Evolutionary conservation across 306 rosid species (phyloP).

Genomic region (Vigna trinervia): DNA sequence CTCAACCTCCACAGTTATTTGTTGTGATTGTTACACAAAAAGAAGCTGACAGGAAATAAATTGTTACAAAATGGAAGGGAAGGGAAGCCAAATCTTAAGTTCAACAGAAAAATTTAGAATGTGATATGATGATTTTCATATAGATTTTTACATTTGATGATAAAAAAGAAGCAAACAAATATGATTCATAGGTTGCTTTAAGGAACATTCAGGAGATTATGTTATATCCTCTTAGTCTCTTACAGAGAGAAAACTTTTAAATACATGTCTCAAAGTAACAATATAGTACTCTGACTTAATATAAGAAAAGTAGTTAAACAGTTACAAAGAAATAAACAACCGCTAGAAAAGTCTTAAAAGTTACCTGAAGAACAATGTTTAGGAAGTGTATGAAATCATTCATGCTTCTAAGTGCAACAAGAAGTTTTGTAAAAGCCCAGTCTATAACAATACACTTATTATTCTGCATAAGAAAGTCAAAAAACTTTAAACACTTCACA

Average conservation of each 20-base stretch:
- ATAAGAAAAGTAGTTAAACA: neutral
- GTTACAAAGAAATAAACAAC: neutral
- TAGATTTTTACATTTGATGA: neutral
- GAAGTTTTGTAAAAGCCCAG: slow-evolving; percentile 48
- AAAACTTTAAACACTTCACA: slow-evolving; percentile 19
- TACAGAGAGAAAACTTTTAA: neutral
- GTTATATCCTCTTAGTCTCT: slow-evolving; percentile 13
- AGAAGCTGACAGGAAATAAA: neutral
- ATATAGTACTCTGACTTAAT: neutral
- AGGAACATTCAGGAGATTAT: slow-evolving; percentile 10
- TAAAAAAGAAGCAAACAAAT: neutral
- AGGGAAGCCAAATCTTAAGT: neutral
- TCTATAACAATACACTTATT: slow-evolving; percentile 64
- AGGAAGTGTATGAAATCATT: slow-evolving; percentile 69
- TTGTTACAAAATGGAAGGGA: neutral
- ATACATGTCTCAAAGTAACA: slow-evolving; percentile 12
- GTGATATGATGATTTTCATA: neutral
- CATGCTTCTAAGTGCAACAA: slow-evolving; percentile 74
- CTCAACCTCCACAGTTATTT: slow-evolving; percentile 9
- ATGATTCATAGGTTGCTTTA: neutral
- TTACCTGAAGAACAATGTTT: slow-evolving; percentile 85
- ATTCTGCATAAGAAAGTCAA: slow-evolving; percentile 47
- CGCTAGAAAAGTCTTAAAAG: neutral
- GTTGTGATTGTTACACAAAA: neutral
- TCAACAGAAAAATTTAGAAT: neutral